Evolutionary conservation across 495 filamentous ascomycete species (phyloP), one percentile per base, ranked within the genome.

Genomic region (Trichocladium antarcticum): DNA sequence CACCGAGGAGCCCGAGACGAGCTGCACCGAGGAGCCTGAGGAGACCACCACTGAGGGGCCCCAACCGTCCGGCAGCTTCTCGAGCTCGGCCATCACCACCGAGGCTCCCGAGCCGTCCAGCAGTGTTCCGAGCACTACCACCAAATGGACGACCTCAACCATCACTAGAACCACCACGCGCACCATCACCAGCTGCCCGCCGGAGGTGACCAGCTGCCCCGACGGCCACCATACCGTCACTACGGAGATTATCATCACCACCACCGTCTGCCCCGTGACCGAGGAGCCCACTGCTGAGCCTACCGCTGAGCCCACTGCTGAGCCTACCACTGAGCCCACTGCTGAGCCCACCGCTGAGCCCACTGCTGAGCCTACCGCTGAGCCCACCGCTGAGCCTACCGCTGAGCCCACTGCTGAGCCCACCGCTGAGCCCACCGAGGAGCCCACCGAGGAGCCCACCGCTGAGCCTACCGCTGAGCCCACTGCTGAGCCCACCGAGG

Each of bases 221-320:
- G 74, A 72, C 59, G 32, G 50, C 58, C 21, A 78, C 66, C 31
- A 74, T 66, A 53, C 64, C 43, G 67, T 76, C 9, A 67, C 72
- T 35, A 80, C 77, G 28, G 71, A 74, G 21, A 70, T 70, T 12
- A 69, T 78, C 55, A 49, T 80, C 46, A 78, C 73, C 31, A 82
- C 78, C 22, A 82, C 79, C 29, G 61, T 80, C 42, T 76, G 73
- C 57, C 76, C 80, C 24, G 75, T 78, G 37, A 63, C 69, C 11
- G 64, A 64, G 6, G 53, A 66, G 60, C 24, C 55, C 63, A n/a
- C 12, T 22, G 31, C 24, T 3, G 8, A 3, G 24, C 24, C 24
- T 3, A 14, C 19, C 9, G 46, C 29, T 15, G 42, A 47, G 47
- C 37, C 47, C 6, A 41, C 50, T n/a, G 32, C 4, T 3, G 32